phyloP scores from a whole-genome alignment of 2,329 filamentous ascomycete species.

The Aspergillus fijiensis region DNA sequence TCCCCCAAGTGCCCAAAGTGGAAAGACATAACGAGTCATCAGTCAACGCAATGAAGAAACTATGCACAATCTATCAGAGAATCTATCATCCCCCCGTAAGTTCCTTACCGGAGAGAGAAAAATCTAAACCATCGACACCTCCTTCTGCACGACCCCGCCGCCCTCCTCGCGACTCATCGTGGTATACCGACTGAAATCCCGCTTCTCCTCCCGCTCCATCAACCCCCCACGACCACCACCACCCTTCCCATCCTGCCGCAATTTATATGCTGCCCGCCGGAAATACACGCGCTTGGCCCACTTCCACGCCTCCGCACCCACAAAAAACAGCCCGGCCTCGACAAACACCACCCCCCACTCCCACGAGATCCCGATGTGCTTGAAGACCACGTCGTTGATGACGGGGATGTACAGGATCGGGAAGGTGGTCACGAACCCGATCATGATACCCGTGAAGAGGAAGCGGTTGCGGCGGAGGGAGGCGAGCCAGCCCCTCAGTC shows the following conservation, averaged over 20 bases:
- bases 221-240: neutral
- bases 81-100: no score
- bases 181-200: slow-evolving; percentile 34
- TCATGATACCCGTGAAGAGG: slow-evolving; percentile 64
- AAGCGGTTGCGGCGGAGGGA: slow-evolving; percentile 73
- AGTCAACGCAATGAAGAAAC: no score
- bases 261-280: slow-evolving; percentile 29
- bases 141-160: neutral
- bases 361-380: slow-evolving; percentile 65
- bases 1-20: no score
- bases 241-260: no score
- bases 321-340: slow-evolving; percentile 61
- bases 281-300: slow-evolving; percentile 62
- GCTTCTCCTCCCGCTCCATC: slow-evolving; percentile 10
- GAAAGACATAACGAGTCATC: no score
- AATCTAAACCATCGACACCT: neutral
- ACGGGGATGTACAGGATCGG: slow-evolving; percentile 67
- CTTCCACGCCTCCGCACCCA: slow-evolving; percentile 66
- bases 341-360: slow-evolving; percentile 70
- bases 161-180: slow-evolving; percentile 29
- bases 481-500: slow-evolving; percentile 60
- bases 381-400: slow-evolving; percentile 64
- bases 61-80: no score
- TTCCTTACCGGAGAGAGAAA: no score
- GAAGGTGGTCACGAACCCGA: slow-evolving; percentile 58